phyloP scores from a whole-genome alignment of 2,329 filamentous ascomycete genomes.

The Fusarium chlamydosporum region DNA sequence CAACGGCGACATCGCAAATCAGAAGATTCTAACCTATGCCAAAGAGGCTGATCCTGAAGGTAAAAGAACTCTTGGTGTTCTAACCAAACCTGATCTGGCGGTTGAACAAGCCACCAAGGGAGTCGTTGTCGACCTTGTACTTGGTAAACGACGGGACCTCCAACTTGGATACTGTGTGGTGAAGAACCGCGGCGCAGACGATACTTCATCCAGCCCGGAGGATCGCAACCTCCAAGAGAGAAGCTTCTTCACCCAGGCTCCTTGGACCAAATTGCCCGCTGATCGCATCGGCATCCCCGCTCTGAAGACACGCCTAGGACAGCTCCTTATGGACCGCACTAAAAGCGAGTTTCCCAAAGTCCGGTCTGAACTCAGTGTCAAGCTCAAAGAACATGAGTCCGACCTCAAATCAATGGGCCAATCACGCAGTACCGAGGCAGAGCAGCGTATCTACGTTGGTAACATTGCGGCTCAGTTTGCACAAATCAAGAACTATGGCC shows the following conservation, averaged over 20 bases:
- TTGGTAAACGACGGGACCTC: conserved; percentile 58
- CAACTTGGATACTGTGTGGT: conserved; percentile 65
- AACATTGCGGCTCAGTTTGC: conserved; percentile 54
- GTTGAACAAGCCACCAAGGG: conserved; percentile 57
- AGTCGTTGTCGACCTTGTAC: conserved; percentile 59
- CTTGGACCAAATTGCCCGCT: conserved; percentile 54
- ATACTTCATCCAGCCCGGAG: conserved; percentile 52
- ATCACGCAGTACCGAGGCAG: conserved; percentile 45
- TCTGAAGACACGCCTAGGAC: conserved; percentile 55
- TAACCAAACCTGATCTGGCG: conserved; percentile 73
- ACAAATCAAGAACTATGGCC: conserved; percentile 48
- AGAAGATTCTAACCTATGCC: conserved; percentile 58
- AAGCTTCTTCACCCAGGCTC: conserved; percentile 55
- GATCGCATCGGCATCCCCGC: conserved; percentile 55
- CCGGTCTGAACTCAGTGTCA: too few species aligned
- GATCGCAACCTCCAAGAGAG: conserved; percentile 55
- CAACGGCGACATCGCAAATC: conserved; percentile 59
- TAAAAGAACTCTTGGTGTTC: conserved; percentile 61
- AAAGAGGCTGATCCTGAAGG: conserved; percentile 58
- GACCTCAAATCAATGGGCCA: too few species aligned
- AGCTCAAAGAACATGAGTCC: too few species aligned
- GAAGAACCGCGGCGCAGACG: conserved; percentile 63
- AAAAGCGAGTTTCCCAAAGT: conserved; percentile 58
- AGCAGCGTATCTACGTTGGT: conserved; percentile 57
- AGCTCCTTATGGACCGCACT: conserved; percentile 59